phyloP scores from a whole-genome alignment of 2,329 filamentous ascomycete genomes.

The Macrophomina pseudophaseolina region DNA sequence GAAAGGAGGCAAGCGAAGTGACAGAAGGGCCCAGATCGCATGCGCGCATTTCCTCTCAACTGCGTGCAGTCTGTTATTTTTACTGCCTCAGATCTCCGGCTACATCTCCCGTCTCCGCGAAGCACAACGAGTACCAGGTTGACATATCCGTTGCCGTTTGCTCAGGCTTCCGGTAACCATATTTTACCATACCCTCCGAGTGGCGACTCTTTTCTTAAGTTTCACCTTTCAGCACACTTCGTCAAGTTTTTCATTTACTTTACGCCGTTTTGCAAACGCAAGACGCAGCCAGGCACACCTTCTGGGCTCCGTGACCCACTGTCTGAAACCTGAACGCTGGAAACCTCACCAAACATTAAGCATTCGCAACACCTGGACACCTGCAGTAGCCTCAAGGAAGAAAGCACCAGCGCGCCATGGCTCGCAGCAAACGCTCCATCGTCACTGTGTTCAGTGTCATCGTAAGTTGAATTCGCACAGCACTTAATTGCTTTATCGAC shows the following conservation, averaged over 20 bases:
- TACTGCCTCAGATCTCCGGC: neutral
- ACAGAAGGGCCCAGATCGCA: neutral
- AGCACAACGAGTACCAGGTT: neutral
- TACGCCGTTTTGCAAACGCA: neutral
- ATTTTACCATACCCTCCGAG: neutral
- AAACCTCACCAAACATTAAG: neutral
- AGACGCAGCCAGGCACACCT: neutral
- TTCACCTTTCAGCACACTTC: neutral
- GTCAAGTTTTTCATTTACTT: neutral
- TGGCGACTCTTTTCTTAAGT: neutral
- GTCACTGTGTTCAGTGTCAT: constrained; percentile 22
- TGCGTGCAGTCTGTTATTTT: neutral
- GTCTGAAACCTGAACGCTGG: neutral
- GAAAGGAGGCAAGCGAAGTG: neutral
- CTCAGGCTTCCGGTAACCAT: neutral
- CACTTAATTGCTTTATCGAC: neutral
- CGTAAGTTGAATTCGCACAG: neutral
- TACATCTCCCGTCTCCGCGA: neutral
- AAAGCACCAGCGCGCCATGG: constrained; percentile 2
- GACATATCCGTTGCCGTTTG: neutral
- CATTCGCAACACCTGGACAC: neutral
- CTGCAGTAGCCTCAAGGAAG: neutral
- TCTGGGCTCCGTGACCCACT: neutral
- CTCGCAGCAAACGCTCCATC: constrained; percentile 18
- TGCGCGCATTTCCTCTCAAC: neutral